These are phyloP conservation scores for Viridothelium virens DNA, from an alignment of 495 filamentous ascomycete genomes.

Conservation along the genomic window DNA sequence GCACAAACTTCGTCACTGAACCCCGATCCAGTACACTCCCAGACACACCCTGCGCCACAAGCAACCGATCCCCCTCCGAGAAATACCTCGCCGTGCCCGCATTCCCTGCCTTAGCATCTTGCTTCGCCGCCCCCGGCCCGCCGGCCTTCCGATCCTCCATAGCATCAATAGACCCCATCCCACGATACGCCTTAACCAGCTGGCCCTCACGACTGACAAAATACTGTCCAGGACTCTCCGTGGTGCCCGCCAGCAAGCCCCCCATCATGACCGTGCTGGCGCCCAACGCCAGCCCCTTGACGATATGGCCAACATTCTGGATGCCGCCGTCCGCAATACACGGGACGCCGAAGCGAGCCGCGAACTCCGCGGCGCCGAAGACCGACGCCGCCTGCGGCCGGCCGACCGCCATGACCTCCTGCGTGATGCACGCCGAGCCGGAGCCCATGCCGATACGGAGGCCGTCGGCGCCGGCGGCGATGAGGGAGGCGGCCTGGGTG, in stretches of 20 bases:
- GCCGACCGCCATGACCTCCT: conserved; percentile 99
- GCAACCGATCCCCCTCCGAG: conserved; percentile 86
- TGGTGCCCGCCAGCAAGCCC: conserved; percentile 90
- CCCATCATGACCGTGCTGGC: conserved; percentile 99
- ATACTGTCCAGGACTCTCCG: conserved; percentile 94
- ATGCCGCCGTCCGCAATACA: conserved; percentile 97
- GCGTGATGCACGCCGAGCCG: conserved; percentile 96
- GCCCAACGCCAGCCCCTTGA: conserved; percentile 92
- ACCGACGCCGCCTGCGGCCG: conserved; percentile 91
- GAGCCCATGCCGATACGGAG: conserved; percentile 98
- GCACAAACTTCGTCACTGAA: conserved; percentile 87
- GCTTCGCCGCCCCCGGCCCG: conserved; percentile 35
- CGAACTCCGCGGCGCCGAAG: conserved; percentile 79
- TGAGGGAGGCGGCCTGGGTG: conserved; percentile 85
- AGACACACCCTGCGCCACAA: conserved; percentile 95
- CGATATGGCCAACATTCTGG: conserved; percentile 97
- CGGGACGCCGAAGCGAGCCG: conserved; percentile 87
- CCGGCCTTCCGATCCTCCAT: conserved; percentile 99
- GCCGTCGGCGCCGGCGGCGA: conserved; percentile 91
- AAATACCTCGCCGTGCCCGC: conserved; percentile 98
- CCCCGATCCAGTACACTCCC: conserved; percentile 63
- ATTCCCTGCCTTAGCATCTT: conserved; percentile 64
- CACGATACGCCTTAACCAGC: conserved; percentile 97
- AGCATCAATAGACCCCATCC: conserved; percentile 96
- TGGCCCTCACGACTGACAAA: conserved; percentile 91